Evolutionary conservation across 768 basidiomycete genomes (phyloP), one percentile per base, ranked within the genome.

Genomic region (Phylloporus arenicola): DNA sequence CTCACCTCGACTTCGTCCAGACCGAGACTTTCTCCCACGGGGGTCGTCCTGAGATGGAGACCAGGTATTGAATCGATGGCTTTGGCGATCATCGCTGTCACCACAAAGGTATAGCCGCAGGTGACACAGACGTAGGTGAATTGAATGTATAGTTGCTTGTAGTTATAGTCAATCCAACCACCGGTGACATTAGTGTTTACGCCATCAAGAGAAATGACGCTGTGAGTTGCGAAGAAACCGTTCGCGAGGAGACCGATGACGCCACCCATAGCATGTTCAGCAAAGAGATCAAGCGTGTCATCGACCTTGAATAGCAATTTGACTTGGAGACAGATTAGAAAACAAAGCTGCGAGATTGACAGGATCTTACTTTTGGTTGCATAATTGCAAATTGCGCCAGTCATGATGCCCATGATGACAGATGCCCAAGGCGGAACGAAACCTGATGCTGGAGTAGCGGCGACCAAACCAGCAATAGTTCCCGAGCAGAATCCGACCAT

Each of bases 401-500:
- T 77, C 43, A 92, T 61, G 58, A 85, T 67, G 35, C 93, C 93
- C 55, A 86, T 77, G 24, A 91, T 72, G 25, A 94, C 75, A 34
- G 88, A 78, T 0, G 83, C 80, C 80, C 92, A 90, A 3, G 86
- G 76, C 27, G 81, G 81, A 33, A 95, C 73, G 67, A 71, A 93
- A 30, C 93, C 92, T 12, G 86, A 85, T 10, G 88, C 84, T 10
- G 93, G 92, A 13, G 92, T 94, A 39, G 90, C 90, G 31, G 88
- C 88, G 45, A 93, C 91, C 43, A 91, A 77, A 39, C 90, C 92
- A 20, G 90, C 86, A 54, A 95, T 88, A 17, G 90, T 89, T 20
- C 92, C 92, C 1, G 81, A 69, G 69, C 93, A 95, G 68, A 96
- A 87, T 27, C 91, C 90, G 57, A 95, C 90, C 79, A 92, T 92